These are phyloP conservation scores for Populus hybrid DNA, from an alignment of 441 rosid genomes.

Conservation along the genomic window DNA sequence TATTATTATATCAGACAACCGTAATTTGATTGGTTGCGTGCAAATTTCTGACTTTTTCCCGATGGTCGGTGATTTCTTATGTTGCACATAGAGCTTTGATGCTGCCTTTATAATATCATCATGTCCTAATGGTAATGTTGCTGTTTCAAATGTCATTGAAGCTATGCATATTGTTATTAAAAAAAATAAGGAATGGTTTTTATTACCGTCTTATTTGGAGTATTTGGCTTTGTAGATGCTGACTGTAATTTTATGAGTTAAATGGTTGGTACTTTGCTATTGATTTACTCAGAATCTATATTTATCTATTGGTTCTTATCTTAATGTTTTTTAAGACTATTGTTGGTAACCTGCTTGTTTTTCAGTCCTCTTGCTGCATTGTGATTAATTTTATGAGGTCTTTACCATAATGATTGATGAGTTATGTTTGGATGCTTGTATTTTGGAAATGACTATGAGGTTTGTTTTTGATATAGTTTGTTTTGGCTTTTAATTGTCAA, in stretches of 20 bases:
- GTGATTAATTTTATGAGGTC: not conserved
- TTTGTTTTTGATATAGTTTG: slow-evolving; percentile 1
- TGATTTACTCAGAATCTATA: not conserved
- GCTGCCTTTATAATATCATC: not conserved
- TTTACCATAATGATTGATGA: not conserved
- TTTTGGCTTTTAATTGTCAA: not conserved
- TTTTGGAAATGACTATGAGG: not conserved
- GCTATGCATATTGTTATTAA: not conserved
- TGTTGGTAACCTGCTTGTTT: not conserved
- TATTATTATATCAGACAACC: not conserved
- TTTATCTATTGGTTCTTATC: not conserved
- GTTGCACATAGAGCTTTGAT: not conserved
- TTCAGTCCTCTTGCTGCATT: not conserved
- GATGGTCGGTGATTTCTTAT: not conserved
- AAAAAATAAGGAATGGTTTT: not conserved
- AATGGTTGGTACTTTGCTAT: not conserved
- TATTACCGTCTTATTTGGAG: not conserved
- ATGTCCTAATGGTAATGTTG: not conserved
- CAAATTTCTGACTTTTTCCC: not conserved
- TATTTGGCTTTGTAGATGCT: not conserved
- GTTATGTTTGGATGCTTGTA: not conserved
- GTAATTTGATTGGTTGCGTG: not conserved
- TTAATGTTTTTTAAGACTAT: not conserved
- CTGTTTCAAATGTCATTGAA: not conserved
- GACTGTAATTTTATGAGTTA: not conserved